Percentiles rank a stretch among this genome's conserved stretches.
These are phyloP conservation scores for Phytophthora macrochlamydospora DNA, from an alignment of 352 stramenopile genomes.

Conservation along the genomic window DNA sequence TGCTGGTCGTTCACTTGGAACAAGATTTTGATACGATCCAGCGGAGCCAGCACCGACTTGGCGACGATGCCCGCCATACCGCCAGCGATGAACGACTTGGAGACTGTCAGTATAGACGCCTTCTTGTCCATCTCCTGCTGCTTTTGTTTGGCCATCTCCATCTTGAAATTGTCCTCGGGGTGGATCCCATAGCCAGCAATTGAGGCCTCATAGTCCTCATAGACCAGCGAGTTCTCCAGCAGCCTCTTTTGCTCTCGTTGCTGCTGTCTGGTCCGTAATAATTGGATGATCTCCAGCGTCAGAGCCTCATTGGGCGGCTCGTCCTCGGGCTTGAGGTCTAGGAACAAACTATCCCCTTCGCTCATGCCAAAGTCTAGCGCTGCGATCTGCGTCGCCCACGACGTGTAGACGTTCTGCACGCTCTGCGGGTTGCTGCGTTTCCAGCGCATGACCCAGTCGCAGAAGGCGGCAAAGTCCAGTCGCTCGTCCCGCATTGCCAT, in stretches of 20 bases:
- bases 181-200: conserved; percentile 23
- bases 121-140: conserved; percentile 25
- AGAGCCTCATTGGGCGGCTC: conserved; percentile 34
- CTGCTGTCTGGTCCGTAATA: conserved; percentile 33
- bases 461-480: conserved; percentile 77
- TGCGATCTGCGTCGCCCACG: conserved; percentile 74
- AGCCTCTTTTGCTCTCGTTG: not conserved
- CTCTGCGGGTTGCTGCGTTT: conserved; percentile 68
- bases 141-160: conserved; percentile 6
- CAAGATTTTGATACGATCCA: conserved; percentile 87
- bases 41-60: conserved; percentile 73
- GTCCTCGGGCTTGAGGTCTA: conserved; percentile 55
- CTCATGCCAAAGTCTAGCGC: conserved; percentile 74
- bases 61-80: conserved; percentile 74
- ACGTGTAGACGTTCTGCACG: conserved; percentile 78
- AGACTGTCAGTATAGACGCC: conserved; percentile 65
- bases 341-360: conserved; percentile 75
- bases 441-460: conserved; percentile 80
- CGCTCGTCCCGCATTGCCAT: conserved; percentile 40
- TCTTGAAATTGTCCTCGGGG: conserved; percentile 23
- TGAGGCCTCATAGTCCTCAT: conserved; percentile 32
- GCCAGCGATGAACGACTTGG: conserved; percentile 85
- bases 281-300: conserved; percentile 34
- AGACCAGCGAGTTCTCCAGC: conserved; percentile 4
- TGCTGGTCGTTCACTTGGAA: conserved; percentile 84